phyloP scores from a whole-genome alignment of 495 filamentous ascomycete genomes.

The Terfezia boudieri region DNA sequence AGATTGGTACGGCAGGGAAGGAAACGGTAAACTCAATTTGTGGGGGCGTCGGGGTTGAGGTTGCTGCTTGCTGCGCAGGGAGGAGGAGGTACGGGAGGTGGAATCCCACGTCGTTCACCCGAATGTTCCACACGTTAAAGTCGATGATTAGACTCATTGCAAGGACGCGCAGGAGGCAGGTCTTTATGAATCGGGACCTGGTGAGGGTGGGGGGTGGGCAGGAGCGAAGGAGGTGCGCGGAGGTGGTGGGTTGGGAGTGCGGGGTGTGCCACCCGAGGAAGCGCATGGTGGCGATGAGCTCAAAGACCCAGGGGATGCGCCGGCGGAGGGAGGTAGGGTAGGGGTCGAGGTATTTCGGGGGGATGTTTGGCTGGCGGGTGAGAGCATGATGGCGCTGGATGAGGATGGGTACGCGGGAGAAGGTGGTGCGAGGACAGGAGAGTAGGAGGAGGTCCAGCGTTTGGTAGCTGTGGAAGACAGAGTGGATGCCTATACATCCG shows the following conservation, averaged over 20 bases:
- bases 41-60: no score
- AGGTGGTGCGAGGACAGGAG: neutral
- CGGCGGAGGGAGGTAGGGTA: neutral
- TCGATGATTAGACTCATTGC: neutral
- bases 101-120: neutral
- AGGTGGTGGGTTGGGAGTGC: neutral
- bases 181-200: neutral
- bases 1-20: no score
- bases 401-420: no score
- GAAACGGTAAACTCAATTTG: no score
- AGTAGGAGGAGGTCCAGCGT: neutral
- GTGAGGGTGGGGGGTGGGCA: neutral
- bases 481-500: neutral
- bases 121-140: neutral
- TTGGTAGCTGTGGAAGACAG: neutral
- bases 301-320: neutral
- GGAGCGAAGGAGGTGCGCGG: neutral
- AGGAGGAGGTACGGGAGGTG: neutral
- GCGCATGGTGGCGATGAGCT: neutral
- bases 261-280: neutral
- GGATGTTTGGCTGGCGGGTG: neutral
- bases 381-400: no score
- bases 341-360: neutral
- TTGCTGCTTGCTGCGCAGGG: neutral
- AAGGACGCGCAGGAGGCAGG: neutral